phyloP scores from a whole-genome alignment of 345 rosid species.

The Gossypium turneri region DNA sequence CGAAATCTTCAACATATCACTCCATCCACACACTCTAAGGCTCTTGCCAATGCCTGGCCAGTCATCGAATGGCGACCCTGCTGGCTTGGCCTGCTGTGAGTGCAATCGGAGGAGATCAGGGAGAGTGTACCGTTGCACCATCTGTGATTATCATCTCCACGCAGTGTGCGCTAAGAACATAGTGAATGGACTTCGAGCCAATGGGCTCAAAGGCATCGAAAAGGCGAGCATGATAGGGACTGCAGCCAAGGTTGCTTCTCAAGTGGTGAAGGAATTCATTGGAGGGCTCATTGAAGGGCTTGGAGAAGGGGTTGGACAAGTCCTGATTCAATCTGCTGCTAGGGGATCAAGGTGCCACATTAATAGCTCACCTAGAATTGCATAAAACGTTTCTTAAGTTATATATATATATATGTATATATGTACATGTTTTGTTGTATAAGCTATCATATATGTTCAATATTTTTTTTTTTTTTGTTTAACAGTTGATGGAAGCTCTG shows the following conservation, averaged over 20 bases:
- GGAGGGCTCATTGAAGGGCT: slow-evolving; percentile 72
- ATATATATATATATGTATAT: background rate
- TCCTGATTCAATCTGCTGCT: slow-evolving; percentile 35
- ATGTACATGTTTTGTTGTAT: background rate
- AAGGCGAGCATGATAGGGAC: slow-evolving; percentile 51
- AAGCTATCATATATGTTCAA: background rate
- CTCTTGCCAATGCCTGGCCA: slow-evolving; percentile 31
- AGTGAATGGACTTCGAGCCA: slow-evolving; percentile 63
- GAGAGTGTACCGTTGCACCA: slow-evolving; percentile 59
- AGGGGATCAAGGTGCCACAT: slow-evolving; percentile 32
- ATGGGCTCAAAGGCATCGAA: slow-evolving; percentile 40
- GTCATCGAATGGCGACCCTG: slow-evolving; percentile 21
- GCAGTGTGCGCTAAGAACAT: slow-evolving; percentile 71
- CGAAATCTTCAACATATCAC: slow-evolving; percentile 32
- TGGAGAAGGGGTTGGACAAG: slow-evolving; percentile 82
- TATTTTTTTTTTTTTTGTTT: background rate
- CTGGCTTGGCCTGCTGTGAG: slow-evolving; percentile 45
- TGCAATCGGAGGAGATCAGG: slow-evolving; percentile 65
- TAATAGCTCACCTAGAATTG: background rate
- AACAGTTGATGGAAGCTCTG: background rate
- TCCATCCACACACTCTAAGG: slow-evolving; percentile 57
- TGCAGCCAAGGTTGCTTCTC: slow-evolving; percentile 61
- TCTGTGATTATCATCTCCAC: slow-evolving; percentile 71
- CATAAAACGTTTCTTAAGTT: background rate
- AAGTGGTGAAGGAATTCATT: slow-evolving; percentile 51